These are phyloP conservation scores for Gentiana macrophylla DNA, from an alignment of 257 asterid genomes.

Conservation along the genomic window DNA sequence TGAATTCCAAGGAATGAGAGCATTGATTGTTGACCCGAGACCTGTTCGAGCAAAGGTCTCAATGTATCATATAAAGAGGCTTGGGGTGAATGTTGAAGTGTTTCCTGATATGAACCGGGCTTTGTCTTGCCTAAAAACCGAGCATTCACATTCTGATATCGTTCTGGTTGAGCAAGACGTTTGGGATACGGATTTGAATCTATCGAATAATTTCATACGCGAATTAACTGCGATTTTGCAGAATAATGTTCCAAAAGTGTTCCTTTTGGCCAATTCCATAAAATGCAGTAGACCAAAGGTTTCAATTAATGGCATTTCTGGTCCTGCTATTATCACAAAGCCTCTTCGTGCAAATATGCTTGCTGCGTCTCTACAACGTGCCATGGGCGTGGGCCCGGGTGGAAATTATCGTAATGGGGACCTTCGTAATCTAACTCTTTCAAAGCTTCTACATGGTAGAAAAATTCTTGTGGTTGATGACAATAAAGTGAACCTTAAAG, in stretches of 20 bases:
- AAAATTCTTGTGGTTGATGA: slow-evolving; percentile 83
- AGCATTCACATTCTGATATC: slow-evolving; percentile 22
- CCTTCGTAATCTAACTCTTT: slow-evolving; percentile 33
- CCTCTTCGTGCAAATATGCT: slow-evolving; percentile 85
- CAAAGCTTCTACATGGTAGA: slow-evolving; percentile 67
- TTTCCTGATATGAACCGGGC: slow-evolving; percentile 30
- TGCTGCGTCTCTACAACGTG: slow-evolving; percentile 72
- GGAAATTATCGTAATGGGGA: slow-evolving; percentile 42
- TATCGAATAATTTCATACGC: slow-evolving; percentile 17
- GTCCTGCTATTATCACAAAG: slow-evolving; percentile 45
- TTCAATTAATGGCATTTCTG: slow-evolving; percentile 18
- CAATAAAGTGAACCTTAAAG: slow-evolving; percentile 75
- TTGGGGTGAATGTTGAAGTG: slow-evolving; percentile 54
- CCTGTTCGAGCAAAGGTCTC: slow-evolving; percentile 63
- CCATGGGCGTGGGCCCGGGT: slow-evolving; percentile 33
- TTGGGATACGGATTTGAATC: slow-evolving; percentile 44
- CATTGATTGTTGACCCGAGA: slow-evolving; percentile 73
- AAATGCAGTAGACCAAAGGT: slow-evolving; percentile 18
- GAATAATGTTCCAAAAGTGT: slow-evolving; percentile 23
- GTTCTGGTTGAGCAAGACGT: slow-evolving; percentile 67
- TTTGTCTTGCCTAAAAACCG: slow-evolving; percentile 15
- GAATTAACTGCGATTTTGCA: slow-evolving; percentile 18
- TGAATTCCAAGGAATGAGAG: slow-evolving; percentile 65
- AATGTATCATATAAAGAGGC: slow-evolving; percentile 62
- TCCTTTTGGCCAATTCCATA: slow-evolving; percentile 53